Evolutionary conservation across 495 filamentous ascomycete species (phyloP), one percentile per base, ranked within the genome.

Genomic region (Penicillium angulare): DNA sequence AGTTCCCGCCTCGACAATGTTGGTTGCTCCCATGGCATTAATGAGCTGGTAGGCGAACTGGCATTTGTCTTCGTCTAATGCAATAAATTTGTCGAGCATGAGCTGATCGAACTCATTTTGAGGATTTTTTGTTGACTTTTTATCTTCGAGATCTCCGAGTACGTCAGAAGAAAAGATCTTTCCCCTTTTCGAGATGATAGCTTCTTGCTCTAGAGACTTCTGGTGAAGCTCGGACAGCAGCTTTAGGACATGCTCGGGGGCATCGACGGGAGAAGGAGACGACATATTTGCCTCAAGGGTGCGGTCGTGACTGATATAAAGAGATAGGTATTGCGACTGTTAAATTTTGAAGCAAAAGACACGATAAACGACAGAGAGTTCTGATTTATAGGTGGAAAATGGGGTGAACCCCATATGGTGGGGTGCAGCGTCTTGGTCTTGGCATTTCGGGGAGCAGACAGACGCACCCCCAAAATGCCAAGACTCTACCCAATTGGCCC

Each of bases 1-100:
- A 7, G 79, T 83, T 3, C 79, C 79, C 0, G 72, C 77, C 47
- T 83, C 79, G 29, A 82, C 73, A 24, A 80, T 54, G 44, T 71
- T 75, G 8, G 55, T 71, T 5, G 76, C 79, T 0, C 64, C 64
- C 16, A 66, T 73, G 15, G 71, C 58, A 16, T 55, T 47, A 18
- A 67, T 43, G 13, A 81, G 50, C 26, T 76, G 72, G 52, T 81
- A 81, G 3, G 74, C 53, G 47, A 81, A 71, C 0, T 73, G 61
- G 48, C 67, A 73, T 59, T 83, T 81, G 56, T 83, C 76, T 17
- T 74, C 49, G 13, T 80, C 78, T 0, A 81, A 60, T 0, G 77
- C 76, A 44, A 81, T 75, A 59, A 80, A 80, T 35, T 79, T 75
- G 55, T 75, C 71, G 3, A 47, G 59, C 71, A 74, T 75, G 5